Percentiles rank a stretch among this genome's conserved stretches.
phyloP scores from a whole-genome alignment of 306 rosid species.

The Astragalus glycyphyllos region DNA sequence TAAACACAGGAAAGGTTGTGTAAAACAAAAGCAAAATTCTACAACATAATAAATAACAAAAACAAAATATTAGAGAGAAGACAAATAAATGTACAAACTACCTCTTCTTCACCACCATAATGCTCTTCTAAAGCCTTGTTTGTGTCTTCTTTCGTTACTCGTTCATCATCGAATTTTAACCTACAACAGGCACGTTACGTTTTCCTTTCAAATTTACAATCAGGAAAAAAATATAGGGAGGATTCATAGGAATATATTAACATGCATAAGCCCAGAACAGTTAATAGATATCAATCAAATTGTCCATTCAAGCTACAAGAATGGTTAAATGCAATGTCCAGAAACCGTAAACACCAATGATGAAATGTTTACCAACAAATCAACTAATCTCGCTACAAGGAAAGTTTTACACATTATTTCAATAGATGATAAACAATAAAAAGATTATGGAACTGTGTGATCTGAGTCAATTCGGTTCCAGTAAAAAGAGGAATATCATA shows the following conservation, averaged over 20 bases:
- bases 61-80: conserved; percentile 21
- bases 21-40: not conserved
- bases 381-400: not conserved
- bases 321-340: not conserved
- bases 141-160: conserved; percentile 84
- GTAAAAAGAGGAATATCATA: conserved; percentile 5
- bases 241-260: conserved; percentile 7
- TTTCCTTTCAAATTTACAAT: conserved; percentile 21
- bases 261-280: not conserved
- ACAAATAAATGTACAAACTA: conserved; percentile 34
- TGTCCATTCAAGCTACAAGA: not conserved
- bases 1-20: not conserved
- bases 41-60: not conserved
- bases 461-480: not conserved
- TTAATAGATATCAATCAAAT: not conserved
- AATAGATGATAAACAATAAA: not conserved
- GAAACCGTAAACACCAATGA: conserved; percentile 8
- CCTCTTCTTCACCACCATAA: conserved; percentile 97
- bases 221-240: not conserved
- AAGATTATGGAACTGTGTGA: not conserved
- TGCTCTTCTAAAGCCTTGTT: conserved; percentile 95
- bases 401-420: conserved; percentile 13
- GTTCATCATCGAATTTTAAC: conserved; percentile 94
- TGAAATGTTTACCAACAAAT: conserved; percentile 25
- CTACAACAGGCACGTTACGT: conserved; percentile 44